A percentile compares a stretch with the other conserved stretches of the same genome.
phyloP scores from a whole-genome alignment of 2,329 filamentous ascomycete species.

The Sordariomycetes sp. region DNA sequence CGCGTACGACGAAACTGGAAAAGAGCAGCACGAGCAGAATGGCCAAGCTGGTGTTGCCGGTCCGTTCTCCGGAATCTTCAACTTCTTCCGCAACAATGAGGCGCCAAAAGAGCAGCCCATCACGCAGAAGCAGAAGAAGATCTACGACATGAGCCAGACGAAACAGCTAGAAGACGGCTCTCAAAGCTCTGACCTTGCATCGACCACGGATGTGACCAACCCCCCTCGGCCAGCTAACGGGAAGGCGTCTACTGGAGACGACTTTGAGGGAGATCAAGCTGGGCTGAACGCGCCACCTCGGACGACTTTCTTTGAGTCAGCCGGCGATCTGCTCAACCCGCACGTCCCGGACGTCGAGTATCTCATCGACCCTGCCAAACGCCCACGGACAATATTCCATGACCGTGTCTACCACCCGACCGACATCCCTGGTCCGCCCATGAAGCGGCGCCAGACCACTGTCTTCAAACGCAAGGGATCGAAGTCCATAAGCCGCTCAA shows the following conservation, averaged over 20 bases:
- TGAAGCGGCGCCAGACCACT: slow-evolving; percentile 41
- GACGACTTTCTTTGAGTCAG: slow-evolving; percentile 92
- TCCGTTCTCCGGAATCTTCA: slow-evolving; percentile 57
- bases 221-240: slow-evolving; percentile 4
- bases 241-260: slow-evolving; percentile 40
- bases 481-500: slow-evolving; percentile 13
- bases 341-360: slow-evolving; percentile 76
- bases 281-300: slow-evolving; percentile 65
- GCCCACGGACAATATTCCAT: slow-evolving; percentile 89
- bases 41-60: slow-evolving; percentile 25
- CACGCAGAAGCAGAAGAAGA: slow-evolving; percentile 56
- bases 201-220: slow-evolving; percentile 1
- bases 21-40: not conserved
- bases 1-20: slow-evolving; percentile 13
- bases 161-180: slow-evolving; percentile 22
- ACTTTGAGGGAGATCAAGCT: slow-evolving; percentile 32
- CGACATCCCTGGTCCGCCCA: slow-evolving; percentile 78
- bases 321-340: slow-evolving; percentile 84
- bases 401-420: slow-evolving; percentile 90
- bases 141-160: slow-evolving; percentile 73
- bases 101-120: slow-evolving; percentile 36
- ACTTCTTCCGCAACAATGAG: slow-evolving; percentile 59
- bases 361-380: slow-evolving; percentile 70
- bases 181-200: not conserved
- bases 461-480: slow-evolving; percentile 22